Percentiles rank a stretch among this genome's conserved stretches.
These are phyloP conservation scores for Alloascoidea africana DNA, from an alignment of 805 yeast species.

Conservation along the genomic window DNA sequence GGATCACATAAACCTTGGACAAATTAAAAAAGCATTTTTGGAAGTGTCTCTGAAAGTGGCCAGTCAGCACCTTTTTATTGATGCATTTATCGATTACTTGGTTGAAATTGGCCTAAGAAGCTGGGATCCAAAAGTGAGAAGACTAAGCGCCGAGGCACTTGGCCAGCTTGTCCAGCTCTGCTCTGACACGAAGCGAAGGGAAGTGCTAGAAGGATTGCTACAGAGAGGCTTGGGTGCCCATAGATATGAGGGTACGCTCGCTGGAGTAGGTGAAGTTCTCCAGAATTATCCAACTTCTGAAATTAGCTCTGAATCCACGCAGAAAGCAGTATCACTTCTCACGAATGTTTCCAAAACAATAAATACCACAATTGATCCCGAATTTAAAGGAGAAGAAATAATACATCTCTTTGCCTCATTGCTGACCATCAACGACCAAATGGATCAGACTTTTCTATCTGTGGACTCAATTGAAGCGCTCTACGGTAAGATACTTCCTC, in stretches of 20 bases:
- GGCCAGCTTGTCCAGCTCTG: constrained; percentile 6
- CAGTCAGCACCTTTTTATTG: constrained; percentile 9
- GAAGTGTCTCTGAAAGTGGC: constrained; percentile 17
- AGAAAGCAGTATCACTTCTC: constrained; percentile 6
- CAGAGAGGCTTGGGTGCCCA: not conserved
- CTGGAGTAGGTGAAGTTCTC: not conserved
- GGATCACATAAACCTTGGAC: constrained; percentile 33
- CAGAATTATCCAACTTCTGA: not conserved
- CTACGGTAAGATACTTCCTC: not conserved
- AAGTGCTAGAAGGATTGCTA: not conserved
- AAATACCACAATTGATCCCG: constrained; percentile 2
- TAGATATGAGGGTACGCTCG: not conserved
- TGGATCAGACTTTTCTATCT: not conserved
- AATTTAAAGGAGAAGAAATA: constrained; percentile 22
- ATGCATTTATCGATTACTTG: constrained; percentile 15
- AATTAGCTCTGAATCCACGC: constrained; percentile 6
- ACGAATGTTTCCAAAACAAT: not conserved
- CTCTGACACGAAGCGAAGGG: constrained; percentile 3
- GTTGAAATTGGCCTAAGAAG: constrained; percentile 18
- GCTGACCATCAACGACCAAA: not conserved
- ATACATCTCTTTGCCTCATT: constrained; percentile 12
- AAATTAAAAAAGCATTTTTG: constrained; percentile 24
- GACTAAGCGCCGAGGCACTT: constrained; percentile 26
- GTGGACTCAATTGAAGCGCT: not conserved
- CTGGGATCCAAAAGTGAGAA: constrained; percentile 26